Evolutionary conservation across 129 eudicot genomes (phyloP).

Genomic region (Centrapalus pauciflorus): DNA sequence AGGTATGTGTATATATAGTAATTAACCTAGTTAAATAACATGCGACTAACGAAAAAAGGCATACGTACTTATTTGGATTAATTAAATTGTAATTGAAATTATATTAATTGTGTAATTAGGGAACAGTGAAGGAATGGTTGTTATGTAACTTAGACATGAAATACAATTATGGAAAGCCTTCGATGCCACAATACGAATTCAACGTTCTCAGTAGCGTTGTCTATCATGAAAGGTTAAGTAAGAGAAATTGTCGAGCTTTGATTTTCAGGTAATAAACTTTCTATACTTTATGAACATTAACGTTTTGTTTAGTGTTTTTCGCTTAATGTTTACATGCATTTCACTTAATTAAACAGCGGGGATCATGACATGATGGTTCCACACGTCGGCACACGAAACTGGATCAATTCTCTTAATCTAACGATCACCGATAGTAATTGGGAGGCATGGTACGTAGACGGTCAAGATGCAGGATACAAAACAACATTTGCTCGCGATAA

Average conservation of each 20-base stretch:
- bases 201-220: constrained; percentile 6
- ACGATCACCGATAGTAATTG: constrained; percentile 16
- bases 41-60: too few relatives aligned
- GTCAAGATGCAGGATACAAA: constrained; percentile 16
- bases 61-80: too few relatives aligned
- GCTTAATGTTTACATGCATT: not conserved
- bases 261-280: constrained; percentile 17
- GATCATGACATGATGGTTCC: constrained; percentile 30
- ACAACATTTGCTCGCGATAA: not conserved
- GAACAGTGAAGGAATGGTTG: constrained; percentile 8
- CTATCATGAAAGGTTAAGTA: constrained; percentile 16
- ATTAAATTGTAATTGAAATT: too few relatives aligned
- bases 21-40: not conserved
- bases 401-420: constrained; percentile 23
- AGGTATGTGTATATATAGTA: constrained; percentile 9
- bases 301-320: too few relatives aligned
- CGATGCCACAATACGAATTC: constrained; percentile 10
- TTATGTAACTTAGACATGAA: constrained; percentile 16
- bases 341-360: constrained; percentile 15
- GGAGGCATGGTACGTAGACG: constrained; percentile 17
- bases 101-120: too few relatives aligned
- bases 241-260: constrained; percentile 20
- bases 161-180: constrained; percentile 10
- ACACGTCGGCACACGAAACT: constrained; percentile 9
- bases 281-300: not conserved